phyloP scores from a whole-genome alignment of 2,329 filamentous ascomycete genomes.

The Trichoderma cornu-damae region DNA sequence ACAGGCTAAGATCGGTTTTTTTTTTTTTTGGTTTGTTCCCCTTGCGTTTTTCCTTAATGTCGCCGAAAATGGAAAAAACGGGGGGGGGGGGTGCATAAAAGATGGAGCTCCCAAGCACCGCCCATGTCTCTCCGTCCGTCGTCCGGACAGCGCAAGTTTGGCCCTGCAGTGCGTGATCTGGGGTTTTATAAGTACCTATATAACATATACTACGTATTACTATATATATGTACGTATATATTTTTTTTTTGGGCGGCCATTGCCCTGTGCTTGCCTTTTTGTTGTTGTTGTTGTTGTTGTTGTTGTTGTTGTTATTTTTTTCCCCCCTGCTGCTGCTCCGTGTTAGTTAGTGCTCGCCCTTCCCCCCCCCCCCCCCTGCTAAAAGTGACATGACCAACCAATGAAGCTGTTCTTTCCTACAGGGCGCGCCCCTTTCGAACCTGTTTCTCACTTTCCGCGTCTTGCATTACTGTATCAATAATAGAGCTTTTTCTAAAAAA shows the following conservation, averaged over 20 bases:
- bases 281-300: too few relatives aligned
- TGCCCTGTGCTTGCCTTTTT: neutral
- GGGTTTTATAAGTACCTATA: too few relatives aligned
- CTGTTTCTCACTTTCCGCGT: slow-evolving; percentile 4
- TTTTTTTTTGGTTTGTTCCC: too few relatives aligned
- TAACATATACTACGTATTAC: too few relatives aligned
- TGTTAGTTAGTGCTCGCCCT: neutral
- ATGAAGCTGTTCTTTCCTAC: slow-evolving; percentile 9
- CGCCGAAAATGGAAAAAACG: slow-evolving; percentile 6
- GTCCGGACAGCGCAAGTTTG: slow-evolving; percentile 15
- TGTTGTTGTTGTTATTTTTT: neutral
- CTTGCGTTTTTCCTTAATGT: neutral
- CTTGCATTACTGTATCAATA: slow-evolving; percentile 4
- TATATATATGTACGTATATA: too few relatives aligned
- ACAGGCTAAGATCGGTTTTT: too few relatives aligned
- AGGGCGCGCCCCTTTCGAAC: slow-evolving; percentile 10
- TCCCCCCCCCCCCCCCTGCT: neutral
- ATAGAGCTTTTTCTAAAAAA: slow-evolving; percentile 4
- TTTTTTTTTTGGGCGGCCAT: neutral
- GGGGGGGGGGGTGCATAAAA: too few relatives aligned
- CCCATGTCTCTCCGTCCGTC: slow-evolving; percentile 14
- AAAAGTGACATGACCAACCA: neutral
- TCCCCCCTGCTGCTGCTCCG: neutral
- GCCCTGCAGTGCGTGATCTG: neutral
- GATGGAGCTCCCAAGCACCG: neutral